These are phyloP conservation scores for Pseudohyphozyma bogoriensis DNA, from an alignment of 768 basidiomycete genomes.

Conservation along the genomic window DNA sequence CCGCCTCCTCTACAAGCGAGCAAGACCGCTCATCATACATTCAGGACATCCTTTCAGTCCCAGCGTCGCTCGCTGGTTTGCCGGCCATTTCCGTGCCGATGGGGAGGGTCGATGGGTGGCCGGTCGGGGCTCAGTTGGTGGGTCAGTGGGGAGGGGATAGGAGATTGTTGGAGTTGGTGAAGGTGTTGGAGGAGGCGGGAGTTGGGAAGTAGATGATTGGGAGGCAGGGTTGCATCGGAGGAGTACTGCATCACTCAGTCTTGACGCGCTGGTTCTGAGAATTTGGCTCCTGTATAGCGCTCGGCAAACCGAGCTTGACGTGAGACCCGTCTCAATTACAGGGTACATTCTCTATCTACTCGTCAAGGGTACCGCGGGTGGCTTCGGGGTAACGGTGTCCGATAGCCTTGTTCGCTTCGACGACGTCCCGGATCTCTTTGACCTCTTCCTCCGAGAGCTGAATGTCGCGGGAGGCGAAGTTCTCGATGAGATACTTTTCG, in stretches of 20 bases:
- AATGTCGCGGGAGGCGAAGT: conserved; percentile 43
- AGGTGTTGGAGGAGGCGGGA: neutral
- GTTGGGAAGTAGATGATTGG: conserved; percentile 1
- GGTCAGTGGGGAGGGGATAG: conserved; percentile 31
- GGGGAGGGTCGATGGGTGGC: conserved; percentile 51
- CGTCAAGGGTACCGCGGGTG: neutral
- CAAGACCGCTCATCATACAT: conserved; percentile 46
- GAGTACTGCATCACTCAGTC: no score
- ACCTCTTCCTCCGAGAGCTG: conserved; percentile 42
- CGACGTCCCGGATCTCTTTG: conserved; percentile 40
- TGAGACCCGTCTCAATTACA: no score
- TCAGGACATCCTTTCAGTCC: conserved; percentile 85
- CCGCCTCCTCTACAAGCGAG: conserved; percentile 48
- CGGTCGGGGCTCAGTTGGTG: conserved; percentile 28
- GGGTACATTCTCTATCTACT: no score
- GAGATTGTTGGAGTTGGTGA: conserved; percentile 11
- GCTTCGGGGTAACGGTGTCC: conserved; percentile 40
- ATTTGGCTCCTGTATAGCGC: no score
- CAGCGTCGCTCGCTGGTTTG: conserved; percentile 79
- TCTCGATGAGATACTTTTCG: conserved; percentile 45
- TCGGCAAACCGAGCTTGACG: no score
- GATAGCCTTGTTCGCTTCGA: conserved; percentile 39
- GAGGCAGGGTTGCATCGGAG: no score
- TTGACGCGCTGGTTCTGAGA: no score
- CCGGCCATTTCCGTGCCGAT: conserved; percentile 68